Conservation (phyloP, 495 filamentous ascomycete species). For the Friedmanniomyces endolithicus region DNA sequence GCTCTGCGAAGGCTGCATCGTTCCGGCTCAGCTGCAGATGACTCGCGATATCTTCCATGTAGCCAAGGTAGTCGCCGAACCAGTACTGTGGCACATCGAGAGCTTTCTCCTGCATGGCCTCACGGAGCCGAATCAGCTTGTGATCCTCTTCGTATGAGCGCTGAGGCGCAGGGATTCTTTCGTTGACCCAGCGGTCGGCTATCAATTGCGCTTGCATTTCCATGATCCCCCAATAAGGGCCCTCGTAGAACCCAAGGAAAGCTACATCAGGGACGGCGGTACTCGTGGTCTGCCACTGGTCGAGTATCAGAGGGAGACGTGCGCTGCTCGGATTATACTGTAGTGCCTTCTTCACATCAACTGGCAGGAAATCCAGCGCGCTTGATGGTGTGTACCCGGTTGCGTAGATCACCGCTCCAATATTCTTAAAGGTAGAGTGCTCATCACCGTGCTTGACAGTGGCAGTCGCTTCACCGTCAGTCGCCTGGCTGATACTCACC, state of each 20-base stretch:
- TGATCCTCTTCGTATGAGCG: conserved; percentile 8
- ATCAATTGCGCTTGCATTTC: conserved; percentile 73
- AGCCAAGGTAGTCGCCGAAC: conserved; percentile 67
- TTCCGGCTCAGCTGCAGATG: conserved; percentile 37
- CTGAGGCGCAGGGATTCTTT: neutral
- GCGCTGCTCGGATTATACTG: conserved; percentile 42
- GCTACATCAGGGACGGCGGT: conserved; percentile 50
- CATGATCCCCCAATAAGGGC: conserved; percentile 77
- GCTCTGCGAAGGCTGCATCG: conserved; percentile 7
- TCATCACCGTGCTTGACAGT: conserved; percentile 21
- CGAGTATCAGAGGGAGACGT: conserved; percentile 56
- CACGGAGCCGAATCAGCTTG: conserved; percentile 10
- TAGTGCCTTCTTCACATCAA: conserved; percentile 41
- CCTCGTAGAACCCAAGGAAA: conserved; percentile 77
- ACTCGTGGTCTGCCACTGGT: conserved; percentile 52
- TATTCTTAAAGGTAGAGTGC: conserved; percentile 36
- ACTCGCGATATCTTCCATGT: conserved; percentile 58
- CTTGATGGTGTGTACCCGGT: conserved; percentile 59
- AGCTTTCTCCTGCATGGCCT: conserved; percentile 28
- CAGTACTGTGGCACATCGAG: conserved; percentile 53
- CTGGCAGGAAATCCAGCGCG: conserved; percentile 48
- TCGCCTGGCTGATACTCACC: neutral
- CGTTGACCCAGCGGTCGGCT: conserved; percentile 32
- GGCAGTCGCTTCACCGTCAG: conserved; percentile 29
- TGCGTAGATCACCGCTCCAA: conserved; percentile 58